These are phyloP conservation scores for Yarrowia yakushimensis DNA, from an alignment of 805 yeast species.

Conservation along the genomic window DNA sequence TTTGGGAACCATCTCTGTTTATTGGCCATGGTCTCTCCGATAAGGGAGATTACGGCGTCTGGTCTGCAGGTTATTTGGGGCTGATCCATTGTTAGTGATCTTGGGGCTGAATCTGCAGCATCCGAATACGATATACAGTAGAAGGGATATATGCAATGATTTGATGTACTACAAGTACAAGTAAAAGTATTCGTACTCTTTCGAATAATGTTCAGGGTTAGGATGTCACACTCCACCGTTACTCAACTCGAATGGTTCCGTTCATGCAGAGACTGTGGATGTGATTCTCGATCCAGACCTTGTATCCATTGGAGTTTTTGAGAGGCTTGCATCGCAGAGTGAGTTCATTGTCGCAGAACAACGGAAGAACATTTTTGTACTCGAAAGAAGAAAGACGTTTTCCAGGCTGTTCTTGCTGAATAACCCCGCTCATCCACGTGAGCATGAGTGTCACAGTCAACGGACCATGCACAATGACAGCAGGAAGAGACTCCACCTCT, in stretches of 20 bases:
- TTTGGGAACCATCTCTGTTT: too few relatives aligned
- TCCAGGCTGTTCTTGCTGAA: slow-evolving; percentile 27
- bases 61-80: too few relatives aligned
- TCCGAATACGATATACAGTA: too few relatives aligned
- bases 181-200: too few relatives aligned
- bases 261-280: slow-evolving; percentile 29
- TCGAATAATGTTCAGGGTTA: too few relatives aligned
- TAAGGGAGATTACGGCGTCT: neutral
- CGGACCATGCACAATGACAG: slow-evolving; percentile 77
- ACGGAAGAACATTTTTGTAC: slow-evolving; percentile 52
- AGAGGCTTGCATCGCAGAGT: slow-evolving; percentile 29
- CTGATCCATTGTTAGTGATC: too few relatives aligned
- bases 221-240: slow-evolving; percentile 12
- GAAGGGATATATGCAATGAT: too few relatives aligned
- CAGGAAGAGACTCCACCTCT: slow-evolving; percentile 55
- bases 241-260: too few relatives aligned
- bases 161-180: too few relatives aligned
- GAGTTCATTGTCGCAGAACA: slow-evolving; percentile 43
- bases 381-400: slow-evolving; percentile 39
- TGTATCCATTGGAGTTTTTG: slow-evolving; percentile 37
- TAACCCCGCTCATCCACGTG: slow-evolving; percentile 45
- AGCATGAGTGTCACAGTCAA: slow-evolving; percentile 59
- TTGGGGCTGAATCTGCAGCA: too few relatives aligned
- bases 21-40: neutral
- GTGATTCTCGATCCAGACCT: slow-evolving; percentile 34